phyloP scores from a whole-genome alignment of 2,329 filamentous ascomycete genomes.

The Calonectria multiphialidica region DNA sequence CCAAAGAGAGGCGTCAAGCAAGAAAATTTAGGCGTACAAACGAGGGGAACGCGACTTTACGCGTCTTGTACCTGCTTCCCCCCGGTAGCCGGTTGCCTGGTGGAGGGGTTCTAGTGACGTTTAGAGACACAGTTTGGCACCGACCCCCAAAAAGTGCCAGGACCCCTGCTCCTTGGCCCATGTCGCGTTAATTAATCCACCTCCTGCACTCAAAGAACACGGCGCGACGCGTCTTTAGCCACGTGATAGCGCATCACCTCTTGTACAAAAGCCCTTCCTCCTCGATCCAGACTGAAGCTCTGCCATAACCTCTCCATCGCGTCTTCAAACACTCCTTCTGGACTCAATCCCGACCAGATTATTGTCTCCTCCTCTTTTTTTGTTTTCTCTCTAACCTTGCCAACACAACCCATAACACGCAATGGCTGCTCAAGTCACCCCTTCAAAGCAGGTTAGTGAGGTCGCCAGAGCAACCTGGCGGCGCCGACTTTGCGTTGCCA shows the following conservation, averaged over 20 bases:
- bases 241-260: conserved; percentile 53
- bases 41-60: conserved; percentile 37
- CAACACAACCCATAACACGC: conserved; percentile 41
- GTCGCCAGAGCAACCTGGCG: conserved; percentile 33
- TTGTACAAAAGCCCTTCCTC: conserved; percentile 55
- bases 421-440: conserved; percentile 82
- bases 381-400: conserved; percentile 9
- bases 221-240: conserved; percentile 49
- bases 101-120: conserved; percentile 28
- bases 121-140: conserved; percentile 27
- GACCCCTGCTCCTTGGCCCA: conserved; percentile 35
- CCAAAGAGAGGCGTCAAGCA: conserved; percentile 2
- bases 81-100: conserved; percentile 37
- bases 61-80: conserved; percentile 31
- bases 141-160: conserved; percentile 22
- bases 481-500: conserved; percentile 15
- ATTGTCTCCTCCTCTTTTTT: conserved; percentile 26
- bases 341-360: conserved; percentile 35
- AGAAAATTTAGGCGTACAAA: conserved; percentile 4
- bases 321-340: conserved; percentile 35
- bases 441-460: conserved; percentile 68
- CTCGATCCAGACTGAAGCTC: conserved; percentile 33
- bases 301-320: conserved; percentile 45
- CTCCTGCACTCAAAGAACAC: conserved; percentile 42
- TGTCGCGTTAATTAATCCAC: conserved; percentile 41